phyloP scores from a whole-genome alignment of 768 basidiomycete genomes.

The Tulasnella sp. region DNA sequence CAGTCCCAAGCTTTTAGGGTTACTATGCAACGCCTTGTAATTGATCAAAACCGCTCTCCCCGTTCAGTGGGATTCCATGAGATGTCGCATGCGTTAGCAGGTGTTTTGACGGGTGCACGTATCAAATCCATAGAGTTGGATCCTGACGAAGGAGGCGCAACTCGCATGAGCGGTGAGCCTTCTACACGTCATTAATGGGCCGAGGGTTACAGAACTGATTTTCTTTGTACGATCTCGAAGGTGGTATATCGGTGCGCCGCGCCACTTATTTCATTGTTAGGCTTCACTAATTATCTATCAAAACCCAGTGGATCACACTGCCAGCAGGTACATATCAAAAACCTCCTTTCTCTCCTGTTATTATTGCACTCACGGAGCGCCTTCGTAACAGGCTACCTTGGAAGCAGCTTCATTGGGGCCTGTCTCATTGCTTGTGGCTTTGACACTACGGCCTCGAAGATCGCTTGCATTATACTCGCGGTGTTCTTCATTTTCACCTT shows the following conservation, averaged over 20 bases:
- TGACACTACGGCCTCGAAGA: conserved; percentile 78
- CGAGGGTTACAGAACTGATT: conserved; percentile 48
- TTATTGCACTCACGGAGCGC: background rate
- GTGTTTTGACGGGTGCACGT: conserved; percentile 72
- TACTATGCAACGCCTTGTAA: background rate
- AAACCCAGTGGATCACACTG: conserved; percentile 3
- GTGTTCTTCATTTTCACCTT: conserved; percentile 80
- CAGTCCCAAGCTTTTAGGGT: background rate
- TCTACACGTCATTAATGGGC: conserved; percentile 23
- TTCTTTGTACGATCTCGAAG: background rate
- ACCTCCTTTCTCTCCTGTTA: background rate
- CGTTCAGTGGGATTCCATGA: conserved; percentile 70
- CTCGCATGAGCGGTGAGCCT: conserved; percentile 79
- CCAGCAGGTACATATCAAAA: background rate
- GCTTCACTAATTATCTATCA: background rate
- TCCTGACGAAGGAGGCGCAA: conserved; percentile 79
- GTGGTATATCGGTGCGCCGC: background rate
- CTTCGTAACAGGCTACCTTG: conserved; percentile 72
- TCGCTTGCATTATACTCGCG: conserved; percentile 68
- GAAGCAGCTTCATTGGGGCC: conserved; percentile 79
- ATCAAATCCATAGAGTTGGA: conserved; percentile 82
- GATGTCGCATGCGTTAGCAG: conserved; percentile 81
- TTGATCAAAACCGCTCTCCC: background rate
- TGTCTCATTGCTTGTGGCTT: conserved; percentile 80
- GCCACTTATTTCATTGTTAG: background rate